Base-by-base conservation (phyloP, 2,329 filamentous ascomycete species). In the Epichloe sibirici region DNA sequence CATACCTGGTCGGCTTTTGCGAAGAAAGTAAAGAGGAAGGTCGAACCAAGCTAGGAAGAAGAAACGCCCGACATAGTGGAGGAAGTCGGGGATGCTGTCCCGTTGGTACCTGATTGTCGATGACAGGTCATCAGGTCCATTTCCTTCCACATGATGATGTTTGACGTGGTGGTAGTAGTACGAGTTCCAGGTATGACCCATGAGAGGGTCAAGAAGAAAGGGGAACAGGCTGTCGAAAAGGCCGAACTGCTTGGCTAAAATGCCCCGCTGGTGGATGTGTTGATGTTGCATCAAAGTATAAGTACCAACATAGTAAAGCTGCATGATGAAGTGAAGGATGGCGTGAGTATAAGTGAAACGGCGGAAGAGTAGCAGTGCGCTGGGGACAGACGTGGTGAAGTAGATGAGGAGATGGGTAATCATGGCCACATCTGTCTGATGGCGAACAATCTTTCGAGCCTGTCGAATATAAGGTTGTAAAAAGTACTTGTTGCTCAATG, bases 121-220 rank as follows among this genome's bases (percentile, higher is more conserved):
- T 1, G 83, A 88, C 0, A 90, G 73, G 61, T 91, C 87, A 46
- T 83, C 76, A 0, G 86, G 85, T 0, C 87, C 87, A 60, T 91
- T 91, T 56, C 81, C 84, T 68, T 90, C 87, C 52, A 90, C 82
- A 58, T 91, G 87, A 63, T 91, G 87, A 62, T 90, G 86, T 71
- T 91, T 91, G 63, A 90, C 85, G 61, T 91, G 87, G 63, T 91
- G 87, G 63, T 89, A 90, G 65, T 78, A 91, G 69, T 91, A 91
- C 2, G 83, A 84, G 68, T 91, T 88, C 85, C 86, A 90, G 0
- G 86, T 90, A 62, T 91, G 87, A 11, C 87, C 87, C 78, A 89
- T 85, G 53, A 91, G 68, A 0, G 86, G 86, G 58, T 90, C 85
- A 11, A 81, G 71, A 42, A 90, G 66, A 63, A 89, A 91, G 0